Percentiles rank a stretch among this genome's conserved stretches.
phyloP scores from a whole-genome alignment of 2,329 filamentous ascomycete genomes.

The Fusarium graminum region DNA sequence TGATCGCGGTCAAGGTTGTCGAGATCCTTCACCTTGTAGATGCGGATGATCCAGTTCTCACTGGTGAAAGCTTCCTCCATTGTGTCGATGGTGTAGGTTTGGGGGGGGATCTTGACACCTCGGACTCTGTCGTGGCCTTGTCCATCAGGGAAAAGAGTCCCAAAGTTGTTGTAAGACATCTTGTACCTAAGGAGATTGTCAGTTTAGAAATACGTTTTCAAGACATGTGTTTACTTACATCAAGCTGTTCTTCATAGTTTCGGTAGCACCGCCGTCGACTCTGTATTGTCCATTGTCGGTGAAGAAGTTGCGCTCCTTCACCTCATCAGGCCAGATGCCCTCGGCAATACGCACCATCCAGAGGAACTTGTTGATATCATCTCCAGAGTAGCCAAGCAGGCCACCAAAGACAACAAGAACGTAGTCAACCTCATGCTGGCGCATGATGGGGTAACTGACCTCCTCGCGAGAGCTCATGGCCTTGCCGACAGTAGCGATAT shows the following conservation, averaged over 20 bases:
- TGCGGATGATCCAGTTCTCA: slow-evolving; percentile 99
- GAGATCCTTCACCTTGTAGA: slow-evolving; percentile 99
- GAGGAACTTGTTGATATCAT: slow-evolving; percentile 99
- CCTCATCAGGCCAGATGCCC: slow-evolving; percentile 99
- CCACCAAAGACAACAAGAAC: slow-evolving; percentile 98
- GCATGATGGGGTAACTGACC: slow-evolving; percentile 98
- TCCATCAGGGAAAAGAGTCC: slow-evolving; percentile 88
- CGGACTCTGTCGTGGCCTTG: slow-evolving; percentile 93
- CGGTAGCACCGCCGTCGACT: slow-evolving; percentile 91
- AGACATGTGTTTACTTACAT: slow-evolving; percentile 76
- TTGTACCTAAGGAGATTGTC: slow-evolving; percentile 80
- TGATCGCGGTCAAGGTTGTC: slow-evolving; percentile 96
- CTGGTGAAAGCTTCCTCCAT: slow-evolving; percentile 98
- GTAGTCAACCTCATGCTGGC: slow-evolving; percentile 98
- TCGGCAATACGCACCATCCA: slow-evolving; percentile 99
- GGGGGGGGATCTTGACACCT: slow-evolving; percentile 80
- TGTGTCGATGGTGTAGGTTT: slow-evolving; percentile 86
- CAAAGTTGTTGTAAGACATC: slow-evolving; percentile 99
- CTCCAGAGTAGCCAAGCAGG: slow-evolving; percentile 94
- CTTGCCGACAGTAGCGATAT: slow-evolving; percentile 98
- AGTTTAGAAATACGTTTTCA: slow-evolving; percentile 12
- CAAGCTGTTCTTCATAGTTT: slow-evolving; percentile 98
- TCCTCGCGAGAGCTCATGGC: slow-evolving; percentile 98
- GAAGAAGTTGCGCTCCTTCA: slow-evolving; percentile 97
- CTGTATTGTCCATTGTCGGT: slow-evolving; percentile 93